Conservation (phyloP, 2,329 filamentous ascomycete genomes). For the Orbilia quercus region DNA sequence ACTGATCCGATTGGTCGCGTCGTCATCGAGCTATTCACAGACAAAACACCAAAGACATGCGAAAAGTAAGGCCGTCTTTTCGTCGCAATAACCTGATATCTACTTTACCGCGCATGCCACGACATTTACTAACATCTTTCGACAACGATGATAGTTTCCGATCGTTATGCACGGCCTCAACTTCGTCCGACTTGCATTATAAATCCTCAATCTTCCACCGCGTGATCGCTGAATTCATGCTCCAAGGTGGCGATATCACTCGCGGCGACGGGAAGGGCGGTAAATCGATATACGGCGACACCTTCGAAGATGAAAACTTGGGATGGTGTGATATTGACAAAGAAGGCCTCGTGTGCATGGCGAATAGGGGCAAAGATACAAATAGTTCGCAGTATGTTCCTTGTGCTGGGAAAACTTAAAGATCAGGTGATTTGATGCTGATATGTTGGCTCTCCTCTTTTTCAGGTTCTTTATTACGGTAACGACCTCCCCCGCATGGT, state of each 20-base stretch:
- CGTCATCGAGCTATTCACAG: conserved; percentile 65
- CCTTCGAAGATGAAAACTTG: conserved; percentile 78
- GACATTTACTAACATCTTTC: conserved; percentile 15
- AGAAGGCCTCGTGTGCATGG: conserved; percentile 74
- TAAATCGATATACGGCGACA: conserved; percentile 75
- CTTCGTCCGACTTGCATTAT: conserved; percentile 63
- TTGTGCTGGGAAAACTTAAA: not conserved
- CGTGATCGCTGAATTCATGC: conserved; percentile 78
- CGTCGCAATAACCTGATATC: no score
- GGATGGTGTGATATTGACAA: conserved; percentile 76
- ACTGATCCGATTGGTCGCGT: conserved; percentile 64
- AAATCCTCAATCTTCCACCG: conserved; percentile 76
- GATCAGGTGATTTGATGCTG: conserved; percentile 10
- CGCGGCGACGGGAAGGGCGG: conserved; percentile 74
- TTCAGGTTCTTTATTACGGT: conserved; percentile 62
- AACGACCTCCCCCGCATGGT: conserved; percentile 62
- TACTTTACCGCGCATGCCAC: not conserved
- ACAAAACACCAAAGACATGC: conserved; percentile 65
- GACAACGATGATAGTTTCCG: conserved; percentile 63
- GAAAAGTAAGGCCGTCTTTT: conserved; percentile 63
- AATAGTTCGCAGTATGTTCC: conserved; percentile 73
- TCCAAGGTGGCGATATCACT: conserved; percentile 77
- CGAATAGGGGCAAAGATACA: conserved; percentile 73
- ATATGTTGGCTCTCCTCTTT: not conserved
- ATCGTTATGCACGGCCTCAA: conserved; percentile 64